phyloP scores from a whole-genome alignment of 1,284 basidiomycete species.

The Cryptococcus sp. region DNA sequence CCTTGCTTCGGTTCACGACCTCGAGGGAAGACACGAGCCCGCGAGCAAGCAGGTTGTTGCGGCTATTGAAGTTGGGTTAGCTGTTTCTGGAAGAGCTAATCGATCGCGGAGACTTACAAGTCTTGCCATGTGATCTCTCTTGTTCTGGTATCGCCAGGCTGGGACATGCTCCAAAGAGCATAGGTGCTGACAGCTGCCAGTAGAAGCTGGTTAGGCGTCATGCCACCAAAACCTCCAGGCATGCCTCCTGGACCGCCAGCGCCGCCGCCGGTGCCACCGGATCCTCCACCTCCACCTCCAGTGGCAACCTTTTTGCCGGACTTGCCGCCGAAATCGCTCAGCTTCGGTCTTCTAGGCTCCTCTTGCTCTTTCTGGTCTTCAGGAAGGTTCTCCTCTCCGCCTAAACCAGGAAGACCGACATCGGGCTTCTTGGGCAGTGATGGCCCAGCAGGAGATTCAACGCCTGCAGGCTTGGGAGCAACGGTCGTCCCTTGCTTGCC shows the following conservation, averaged over 20 bases:
- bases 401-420: slow-evolving; percentile 29
- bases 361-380: slow-evolving; percentile 34
- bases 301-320: slow-evolving; percentile 37
- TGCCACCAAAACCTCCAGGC: slow-evolving; percentile 31
- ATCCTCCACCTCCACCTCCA: slow-evolving; percentile 38
- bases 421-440: slow-evolving; percentile 36
- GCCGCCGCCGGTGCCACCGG: slow-evolving; percentile 32
- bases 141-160: slow-evolving; percentile 48
- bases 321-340: slow-evolving; percentile 37
- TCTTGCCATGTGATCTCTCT: slow-evolving; percentile 99
- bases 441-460: slow-evolving; percentile 33
- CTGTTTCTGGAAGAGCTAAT: neutral
- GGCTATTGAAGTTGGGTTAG: slow-evolving; percentile 47
- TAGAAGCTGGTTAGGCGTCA: slow-evolving; percentile 50
- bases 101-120: slow-evolving; percentile 58
- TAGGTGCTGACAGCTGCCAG: slow-evolving; percentile 43
- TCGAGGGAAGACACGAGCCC: slow-evolving; percentile 92
- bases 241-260: slow-evolving; percentile 30
- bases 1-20: slow-evolving; percentile 88
- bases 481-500: slow-evolving; percentile 27
- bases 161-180: slow-evolving; percentile 43
- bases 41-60: slow-evolving; percentile 91
- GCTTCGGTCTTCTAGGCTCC: slow-evolving; percentile 27
- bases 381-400: slow-evolving; percentile 17
- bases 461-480: slow-evolving; percentile 36